Percentiles rank a stretch among this genome's conserved stretches.
phyloP scores from a whole-genome alignment of 2,329 filamentous ascomycete species.

The Pseudocercospora fuligena region DNA sequence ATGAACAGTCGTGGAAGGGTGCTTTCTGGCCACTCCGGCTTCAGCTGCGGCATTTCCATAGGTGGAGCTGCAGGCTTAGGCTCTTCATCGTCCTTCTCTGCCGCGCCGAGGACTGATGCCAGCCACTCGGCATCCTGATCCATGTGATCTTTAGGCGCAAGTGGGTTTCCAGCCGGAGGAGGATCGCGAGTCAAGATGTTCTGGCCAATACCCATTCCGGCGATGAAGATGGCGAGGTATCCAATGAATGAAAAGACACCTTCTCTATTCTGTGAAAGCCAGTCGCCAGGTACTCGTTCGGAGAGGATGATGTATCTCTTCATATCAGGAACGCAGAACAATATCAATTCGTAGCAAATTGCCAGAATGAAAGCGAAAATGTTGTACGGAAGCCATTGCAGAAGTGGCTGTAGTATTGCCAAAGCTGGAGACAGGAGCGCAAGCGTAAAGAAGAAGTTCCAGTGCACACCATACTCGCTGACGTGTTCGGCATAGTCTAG shows the following conservation, averaged over 20 bases:
- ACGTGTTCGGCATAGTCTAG: slow-evolving; percentile 97
- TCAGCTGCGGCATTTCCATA: slow-evolving; percentile 29
- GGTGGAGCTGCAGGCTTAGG: slow-evolving; percentile 23
- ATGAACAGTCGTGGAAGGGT: slow-evolving; percentile 58
- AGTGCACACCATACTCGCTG: slow-evolving; percentile 96
- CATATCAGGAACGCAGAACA: slow-evolving; percentile 73
- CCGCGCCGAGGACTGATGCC: slow-evolving; percentile 39
- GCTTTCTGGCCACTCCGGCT: slow-evolving; percentile 34
- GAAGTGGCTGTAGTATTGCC: slow-evolving; percentile 75
- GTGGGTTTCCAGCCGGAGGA: slow-evolving; percentile 28
- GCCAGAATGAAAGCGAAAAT: slow-evolving; percentile 72
- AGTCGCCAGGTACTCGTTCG: slow-evolving; percentile 66
- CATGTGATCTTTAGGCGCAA: slow-evolving; percentile 32
- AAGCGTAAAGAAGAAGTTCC: slow-evolving; percentile 99
- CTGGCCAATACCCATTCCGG: slow-evolving; percentile 82
- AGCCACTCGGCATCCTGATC: slow-evolving; percentile 45
- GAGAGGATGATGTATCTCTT: slow-evolving; percentile 83
- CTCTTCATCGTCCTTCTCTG: slow-evolving; percentile 25
- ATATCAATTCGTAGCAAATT: slow-evolving; percentile 71
- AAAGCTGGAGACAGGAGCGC: slow-evolving; percentile 87
- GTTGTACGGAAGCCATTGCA: slow-evolving; percentile 73
- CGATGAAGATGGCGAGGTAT: slow-evolving; percentile 92
- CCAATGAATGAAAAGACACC: slow-evolving; percentile 94
- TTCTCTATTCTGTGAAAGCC: slow-evolving; percentile 90
- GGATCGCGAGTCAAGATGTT: slow-evolving; percentile 69